Percentiles rank a stretch among this genome's conserved stretches.
These are phyloP conservation scores for Ganoderma multipileum DNA, from an alignment of 1,284 basidiomycete species.

Conservation along the genomic window DNA sequence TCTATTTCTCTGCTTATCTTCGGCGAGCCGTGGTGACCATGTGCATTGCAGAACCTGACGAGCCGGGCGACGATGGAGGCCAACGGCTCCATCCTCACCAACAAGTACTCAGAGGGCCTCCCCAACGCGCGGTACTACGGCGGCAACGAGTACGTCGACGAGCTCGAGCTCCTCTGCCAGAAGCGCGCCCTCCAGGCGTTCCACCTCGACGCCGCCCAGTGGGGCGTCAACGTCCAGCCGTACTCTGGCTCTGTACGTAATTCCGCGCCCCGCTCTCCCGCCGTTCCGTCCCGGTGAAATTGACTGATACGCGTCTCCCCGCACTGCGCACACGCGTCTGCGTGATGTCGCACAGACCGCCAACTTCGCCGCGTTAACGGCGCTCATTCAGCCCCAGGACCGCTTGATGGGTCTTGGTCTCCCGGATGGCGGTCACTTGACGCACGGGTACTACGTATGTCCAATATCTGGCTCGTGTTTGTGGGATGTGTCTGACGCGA, in stretches of 20 bases:
- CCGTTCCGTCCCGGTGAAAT: neutral
- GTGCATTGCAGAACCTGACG: conserved; percentile 81
- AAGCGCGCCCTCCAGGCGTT: conserved; percentile 97
- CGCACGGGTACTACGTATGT: conserved; percentile 94
- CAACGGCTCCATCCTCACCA: conserved; percentile 98
- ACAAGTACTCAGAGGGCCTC: conserved; percentile 98
- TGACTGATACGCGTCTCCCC: conserved; percentile 4
- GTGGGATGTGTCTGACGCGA: neutral
- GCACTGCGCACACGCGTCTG: neutral
- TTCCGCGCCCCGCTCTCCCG: conserved; percentile 5
- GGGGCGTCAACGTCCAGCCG: conserved; percentile 99
- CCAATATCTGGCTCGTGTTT: neutral
- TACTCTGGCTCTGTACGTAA: conserved; percentile 83
- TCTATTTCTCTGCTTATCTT: conserved; percentile 29
- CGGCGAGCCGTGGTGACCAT: conserved; percentile 15
- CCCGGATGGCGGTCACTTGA: conserved; percentile 98
- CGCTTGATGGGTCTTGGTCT: conserved; percentile 99
- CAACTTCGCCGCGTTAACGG: conserved; percentile 97
- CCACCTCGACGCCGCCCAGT: conserved; percentile 91
- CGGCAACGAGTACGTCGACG: conserved; percentile 97
- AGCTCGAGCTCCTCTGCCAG: conserved; percentile 94
- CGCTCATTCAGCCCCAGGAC: conserved; percentile 97
- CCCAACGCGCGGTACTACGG: conserved; percentile 97
- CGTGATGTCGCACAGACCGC: conserved; percentile 10
- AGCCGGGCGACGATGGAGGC: conserved; percentile 96